A percentile compares a stretch with the other conserved stretches of the same genome.
These are phyloP conservation scores for Sugiyamaella valdiviana DNA, from an alignment of 805 yeast species.

Conservation along the genomic window DNA sequence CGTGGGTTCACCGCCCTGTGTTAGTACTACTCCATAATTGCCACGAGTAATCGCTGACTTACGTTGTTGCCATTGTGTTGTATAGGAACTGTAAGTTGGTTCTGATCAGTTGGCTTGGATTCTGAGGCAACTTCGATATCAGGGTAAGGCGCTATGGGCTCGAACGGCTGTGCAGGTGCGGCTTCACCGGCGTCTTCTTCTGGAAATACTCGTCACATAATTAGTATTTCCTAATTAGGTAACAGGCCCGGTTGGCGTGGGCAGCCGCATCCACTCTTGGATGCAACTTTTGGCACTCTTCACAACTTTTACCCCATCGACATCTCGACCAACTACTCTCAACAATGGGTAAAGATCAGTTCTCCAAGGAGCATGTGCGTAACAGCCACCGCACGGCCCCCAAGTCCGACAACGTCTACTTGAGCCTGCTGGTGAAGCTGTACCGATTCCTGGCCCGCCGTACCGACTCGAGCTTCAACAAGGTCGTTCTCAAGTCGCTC, in stretches of 20 bases:
- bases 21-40: neutral
- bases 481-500: slow-evolving; percentile 86
- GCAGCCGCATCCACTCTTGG: neutral
- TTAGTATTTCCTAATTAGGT: neutral
- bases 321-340: slow-evolving; percentile 2
- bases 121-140: neutral
- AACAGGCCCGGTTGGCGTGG: neutral
- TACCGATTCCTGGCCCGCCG: slow-evolving; percentile 99
- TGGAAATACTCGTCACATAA: neutral
- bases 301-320: slow-evolving; percentile 3
- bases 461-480: slow-evolving; percentile 96
- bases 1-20: slow-evolving; percentile 54
- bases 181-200: neutral
- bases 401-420: slow-evolving; percentile 98
- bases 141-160: neutral
- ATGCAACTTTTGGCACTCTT: too few relatives aligned
- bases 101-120: neutral
- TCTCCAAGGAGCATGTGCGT: slow-evolving; percentile 92
- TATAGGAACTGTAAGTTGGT: neutral
- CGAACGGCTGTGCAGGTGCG: neutral
- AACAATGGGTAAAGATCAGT: slow-evolving; percentile 94
- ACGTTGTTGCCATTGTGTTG: neutral
- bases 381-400: slow-evolving; percentile 98
- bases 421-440: slow-evolving; percentile 93
- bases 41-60: neutral